phyloP scores from a whole-genome alignment of 139 green algal genomes.

The Chlamydomonas sphaeroides region DNA sequence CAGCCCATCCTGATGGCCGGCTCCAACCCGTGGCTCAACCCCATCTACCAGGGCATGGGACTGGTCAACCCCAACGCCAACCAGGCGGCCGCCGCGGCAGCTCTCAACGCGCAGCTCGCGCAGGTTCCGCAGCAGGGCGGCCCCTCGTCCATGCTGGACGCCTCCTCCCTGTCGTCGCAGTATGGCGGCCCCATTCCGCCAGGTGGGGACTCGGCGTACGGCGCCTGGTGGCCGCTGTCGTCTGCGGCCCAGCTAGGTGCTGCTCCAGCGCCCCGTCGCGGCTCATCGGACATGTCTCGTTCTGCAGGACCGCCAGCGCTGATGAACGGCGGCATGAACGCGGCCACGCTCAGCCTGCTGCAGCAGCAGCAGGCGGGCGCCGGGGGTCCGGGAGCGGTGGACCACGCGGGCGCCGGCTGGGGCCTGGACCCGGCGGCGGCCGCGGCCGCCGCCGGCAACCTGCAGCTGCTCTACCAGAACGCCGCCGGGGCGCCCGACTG shows the following conservation, averaged over 20 bases:
- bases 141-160: constrained; percentile 23
- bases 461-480: constrained; percentile 38
- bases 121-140: constrained; percentile 1
- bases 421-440: constrained; percentile 14
- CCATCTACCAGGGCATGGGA: constrained; percentile 41
- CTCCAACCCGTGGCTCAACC: constrained; percentile 38
- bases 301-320: neutral
- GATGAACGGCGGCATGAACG: constrained; percentile 24
- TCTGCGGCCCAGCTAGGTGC: neutral
- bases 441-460: neutral
- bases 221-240: neutral
- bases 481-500: neutral
- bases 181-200: neutral
- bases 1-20: constrained; percentile 48
- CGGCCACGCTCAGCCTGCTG: constrained; percentile 17
- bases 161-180: neutral
- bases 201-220: no score
- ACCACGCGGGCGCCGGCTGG: neutral
- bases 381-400: neutral
- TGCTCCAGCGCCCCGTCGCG: neutral
- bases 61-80: constrained; percentile 30
- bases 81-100: constrained; percentile 5
- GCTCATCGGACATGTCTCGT: neutral
- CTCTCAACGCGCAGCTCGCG: no score
- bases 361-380: constrained; percentile 9